Evolutionary conservation across 371 early-diverging fungal species (phyloP).

Genomic region (Chytridiales sp.): DNA sequence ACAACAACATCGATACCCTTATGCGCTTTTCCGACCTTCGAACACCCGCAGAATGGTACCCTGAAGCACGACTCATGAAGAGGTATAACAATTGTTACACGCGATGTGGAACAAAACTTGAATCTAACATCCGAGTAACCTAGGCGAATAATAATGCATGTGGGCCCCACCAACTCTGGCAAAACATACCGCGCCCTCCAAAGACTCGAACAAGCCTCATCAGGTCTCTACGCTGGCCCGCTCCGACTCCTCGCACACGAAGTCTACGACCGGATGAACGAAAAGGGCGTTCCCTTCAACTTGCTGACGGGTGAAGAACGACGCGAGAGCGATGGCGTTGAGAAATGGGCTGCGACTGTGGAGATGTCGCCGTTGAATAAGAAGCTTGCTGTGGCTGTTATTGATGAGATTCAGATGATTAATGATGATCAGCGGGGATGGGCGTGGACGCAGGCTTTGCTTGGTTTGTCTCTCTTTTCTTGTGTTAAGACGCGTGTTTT

Average conservation of each 20-base stretch:
- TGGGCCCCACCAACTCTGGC: slow-evolving; percentile 97
- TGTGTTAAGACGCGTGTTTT: not conserved
- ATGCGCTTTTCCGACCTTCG: slow-evolving; percentile 70
- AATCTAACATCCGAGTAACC: not conserved
- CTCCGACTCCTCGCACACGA: slow-evolving; percentile 91
- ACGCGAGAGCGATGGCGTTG: slow-evolving; percentile 54
- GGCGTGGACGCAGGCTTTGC: slow-evolving; percentile 93
- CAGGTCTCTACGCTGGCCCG: slow-evolving; percentile 90
- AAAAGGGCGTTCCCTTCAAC: slow-evolving; percentile 70
- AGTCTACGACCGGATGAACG: slow-evolving; percentile 82
- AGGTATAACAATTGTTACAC: slow-evolving; percentile 44
- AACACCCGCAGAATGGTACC: slow-evolving; percentile 79
- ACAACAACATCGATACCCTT: slow-evolving; percentile 40
- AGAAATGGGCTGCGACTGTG: slow-evolving; percentile 71
- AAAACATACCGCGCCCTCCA: slow-evolving; percentile 89
- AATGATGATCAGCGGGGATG: slow-evolving; percentile 84
- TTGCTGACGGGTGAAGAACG: slow-evolving; percentile 91
- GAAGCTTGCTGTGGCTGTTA: slow-evolving; percentile 80
- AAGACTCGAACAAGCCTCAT: slow-evolving; percentile 54
- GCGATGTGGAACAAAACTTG: not conserved
- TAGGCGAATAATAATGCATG: slow-evolving; percentile 83
- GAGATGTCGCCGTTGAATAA: slow-evolving; percentile 79
- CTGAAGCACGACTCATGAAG: slow-evolving; percentile 68
- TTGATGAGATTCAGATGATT: slow-evolving; percentile 97
- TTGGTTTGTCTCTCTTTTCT: slow-evolving; percentile 43